Evolutionary conservation across 176 grass and related monocot genomes (phyloP).

Genomic region (Carex pumila): DNA sequence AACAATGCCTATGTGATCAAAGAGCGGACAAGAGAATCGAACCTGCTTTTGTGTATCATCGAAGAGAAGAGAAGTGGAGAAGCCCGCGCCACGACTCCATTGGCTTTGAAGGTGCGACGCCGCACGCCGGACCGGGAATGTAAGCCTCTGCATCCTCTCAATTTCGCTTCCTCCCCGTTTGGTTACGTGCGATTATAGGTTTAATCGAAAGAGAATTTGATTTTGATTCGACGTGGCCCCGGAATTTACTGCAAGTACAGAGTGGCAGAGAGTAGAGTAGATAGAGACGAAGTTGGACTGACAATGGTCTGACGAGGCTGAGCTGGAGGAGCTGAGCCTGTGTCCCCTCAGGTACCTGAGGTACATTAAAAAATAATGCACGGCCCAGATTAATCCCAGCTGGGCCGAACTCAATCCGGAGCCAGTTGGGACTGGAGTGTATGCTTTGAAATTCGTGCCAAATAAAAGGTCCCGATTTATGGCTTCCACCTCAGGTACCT

Average conservation of each 20-base stretch:
- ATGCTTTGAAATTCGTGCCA: too few species aligned
- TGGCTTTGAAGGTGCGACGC: constrained; percentile 1
- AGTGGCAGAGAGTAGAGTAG: background rate
- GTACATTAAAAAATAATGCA: too few species aligned
- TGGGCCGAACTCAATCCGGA: too few species aligned
- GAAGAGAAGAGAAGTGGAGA: constrained; percentile 81
- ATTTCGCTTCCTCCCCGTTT: background rate
- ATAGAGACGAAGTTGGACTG: constrained; percentile 10
- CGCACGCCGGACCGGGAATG: constrained; percentile 33
- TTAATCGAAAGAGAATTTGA: too few species aligned
- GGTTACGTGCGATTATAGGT: background rate
- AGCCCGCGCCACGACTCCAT: constrained; percentile 19
- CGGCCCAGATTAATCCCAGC: too few species aligned
- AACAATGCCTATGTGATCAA: background rate
- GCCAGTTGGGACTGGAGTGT: too few species aligned
- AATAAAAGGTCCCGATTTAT: too few species aligned
- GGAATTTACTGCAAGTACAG: background rate
- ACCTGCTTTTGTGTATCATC: constrained; percentile 96
- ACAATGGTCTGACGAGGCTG: background rate
- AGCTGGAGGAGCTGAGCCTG: background rate
- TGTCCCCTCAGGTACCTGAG: too few species aligned
- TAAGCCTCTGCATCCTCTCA: constrained; percentile 29
- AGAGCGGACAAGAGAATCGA: background rate
- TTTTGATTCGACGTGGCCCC: background rate
- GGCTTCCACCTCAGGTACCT: too few species aligned